Base-by-base conservation (phyloP, 805 yeast genomes). In the Candida quercuum region DNA sequence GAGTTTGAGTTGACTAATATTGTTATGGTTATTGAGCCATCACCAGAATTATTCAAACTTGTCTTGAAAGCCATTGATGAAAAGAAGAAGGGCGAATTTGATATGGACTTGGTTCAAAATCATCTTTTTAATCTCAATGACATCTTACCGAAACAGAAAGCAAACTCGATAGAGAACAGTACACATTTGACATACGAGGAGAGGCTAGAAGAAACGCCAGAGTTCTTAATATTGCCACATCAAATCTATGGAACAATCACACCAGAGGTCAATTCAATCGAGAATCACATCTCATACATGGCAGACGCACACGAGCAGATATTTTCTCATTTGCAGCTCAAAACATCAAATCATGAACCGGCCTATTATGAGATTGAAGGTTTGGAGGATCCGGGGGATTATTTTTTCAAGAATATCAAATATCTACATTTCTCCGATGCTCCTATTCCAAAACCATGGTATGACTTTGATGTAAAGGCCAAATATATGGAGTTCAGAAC, bases 371-470 rank as follows among this genome's bases (percentile, higher is more conserved):
- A 48, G n/a, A 38, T 45, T 13, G 36, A 42, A 10, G 30, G 33
- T 3, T 20, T 56, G 12, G 35, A 28, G 3, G 31, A 28, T 12
- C 42, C 47, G 14, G 51, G 47, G 28, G 49, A 49, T n/a, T 28
- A 34, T 15, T 30, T 47, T 5, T 41, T 59, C 7, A 42, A 49
- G 6, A 53, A 61, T 10, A 55, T 70, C 5, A 71, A 69, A 48
- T 61, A 76, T 37, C 53, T 78, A 21, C 88, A 81, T 52, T 81
- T 74, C 54, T 74, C 82, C 3, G 88, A 81, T 50, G 67, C 70
- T 25, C 87, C 87, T 6, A 56, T 79, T 6, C 76, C 79, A 0
- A 80, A 81, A 49, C 87, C 86, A 5, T 80, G 87, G 87, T 53
- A 41, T 33, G 19, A 39, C 14, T 45, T 47, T 20, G 32, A 39